Conservation (phyloP, 352 stramenopile genomes). For the Pythium chondricola region DNA sequence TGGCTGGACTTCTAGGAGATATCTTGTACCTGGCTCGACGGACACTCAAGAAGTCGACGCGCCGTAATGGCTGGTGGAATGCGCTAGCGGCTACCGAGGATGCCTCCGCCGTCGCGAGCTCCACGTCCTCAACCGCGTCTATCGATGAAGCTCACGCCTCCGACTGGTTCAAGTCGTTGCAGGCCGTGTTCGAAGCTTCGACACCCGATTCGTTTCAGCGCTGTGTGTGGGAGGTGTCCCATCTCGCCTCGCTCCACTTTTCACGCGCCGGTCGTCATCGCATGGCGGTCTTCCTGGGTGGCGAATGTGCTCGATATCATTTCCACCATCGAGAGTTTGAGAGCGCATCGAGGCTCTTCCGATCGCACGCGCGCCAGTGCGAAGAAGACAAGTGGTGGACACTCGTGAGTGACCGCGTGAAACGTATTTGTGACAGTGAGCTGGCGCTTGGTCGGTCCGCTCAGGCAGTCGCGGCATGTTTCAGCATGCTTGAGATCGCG, state of each 20-base stretch:
- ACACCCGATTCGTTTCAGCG: slow-evolving; percentile 32
- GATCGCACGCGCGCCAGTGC: slow-evolving; percentile 59
- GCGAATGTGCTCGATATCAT: slow-evolving; percentile 64
- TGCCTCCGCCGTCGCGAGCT: not conserved
- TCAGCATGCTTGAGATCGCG: slow-evolving; percentile 52
- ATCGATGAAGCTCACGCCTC: not conserved
- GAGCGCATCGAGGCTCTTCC: slow-evolving; percentile 56
- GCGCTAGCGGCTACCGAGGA: not conserved
- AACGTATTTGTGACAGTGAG: slow-evolving; percentile 49
- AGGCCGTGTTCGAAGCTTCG: slow-evolving; percentile 27
- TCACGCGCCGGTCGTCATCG: slow-evolving; percentile 60
- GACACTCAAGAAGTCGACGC: slow-evolving; percentile 41
- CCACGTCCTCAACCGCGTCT: not conserved
- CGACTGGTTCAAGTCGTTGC: slow-evolving; percentile 54
- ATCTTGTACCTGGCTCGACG: slow-evolving; percentile 69
- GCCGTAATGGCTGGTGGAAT: slow-evolving; percentile 18
- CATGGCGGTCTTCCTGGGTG: slow-evolving; percentile 72
- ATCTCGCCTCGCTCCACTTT: slow-evolving; percentile 72
- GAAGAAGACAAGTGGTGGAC: slow-evolving; percentile 75
- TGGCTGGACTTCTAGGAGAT: slow-evolving; percentile 56
- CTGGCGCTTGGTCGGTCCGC: slow-evolving; percentile 43
- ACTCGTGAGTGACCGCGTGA: slow-evolving; percentile 47
- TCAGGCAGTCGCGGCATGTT: slow-evolving; percentile 49
- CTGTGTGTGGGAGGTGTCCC: slow-evolving; percentile 65
- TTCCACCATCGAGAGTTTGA: slow-evolving; percentile 47